These are phyloP conservation scores for Talaromyces sp. DNA, from an alignment of 2,329 filamentous ascomycete species.

Conservation along the genomic window DNA sequence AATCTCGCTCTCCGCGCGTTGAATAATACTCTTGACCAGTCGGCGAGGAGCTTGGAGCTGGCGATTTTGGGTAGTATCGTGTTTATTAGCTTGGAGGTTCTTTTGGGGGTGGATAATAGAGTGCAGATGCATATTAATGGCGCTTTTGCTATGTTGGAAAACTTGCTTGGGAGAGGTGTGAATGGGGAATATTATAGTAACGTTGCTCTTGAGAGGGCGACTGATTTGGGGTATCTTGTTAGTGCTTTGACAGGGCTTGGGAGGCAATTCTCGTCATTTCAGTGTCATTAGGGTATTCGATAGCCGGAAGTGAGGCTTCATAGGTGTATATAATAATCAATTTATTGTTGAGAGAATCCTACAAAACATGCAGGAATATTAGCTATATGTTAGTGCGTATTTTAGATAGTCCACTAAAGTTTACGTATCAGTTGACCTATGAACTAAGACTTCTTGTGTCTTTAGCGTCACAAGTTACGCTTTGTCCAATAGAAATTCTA, in stretches of 20 bases:
- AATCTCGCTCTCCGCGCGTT: neutral
- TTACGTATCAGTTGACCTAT: neutral
- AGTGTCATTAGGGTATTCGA: neutral
- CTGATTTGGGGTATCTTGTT: constrained; percentile 2
- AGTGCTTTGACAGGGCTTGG: neutral
- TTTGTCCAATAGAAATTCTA: neutral
- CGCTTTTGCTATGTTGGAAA: constrained; percentile 1
- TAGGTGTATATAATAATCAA: neutral
- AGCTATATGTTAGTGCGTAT: neutral
- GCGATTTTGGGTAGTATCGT: constrained; percentile 3
- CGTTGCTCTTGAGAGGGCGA: neutral
- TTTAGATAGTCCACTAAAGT: neutral
- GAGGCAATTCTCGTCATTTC: neutral
- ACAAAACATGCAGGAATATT: neutral
- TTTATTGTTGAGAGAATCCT: neutral
- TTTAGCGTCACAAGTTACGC: neutral
- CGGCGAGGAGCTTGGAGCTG: neutral
- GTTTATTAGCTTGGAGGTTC: constrained; percentile 8
- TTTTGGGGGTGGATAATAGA: constrained; percentile 1
- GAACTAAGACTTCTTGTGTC: neutral
- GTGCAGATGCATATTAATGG: constrained; percentile 2
- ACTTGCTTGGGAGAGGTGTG: neutral
- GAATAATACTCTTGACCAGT: neutral
- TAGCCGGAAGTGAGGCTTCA: neutral
- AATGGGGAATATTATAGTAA: neutral